Evolutionary conservation across 345 rosid species (phyloP).

Genomic region (Euclidium syriacum): DNA sequence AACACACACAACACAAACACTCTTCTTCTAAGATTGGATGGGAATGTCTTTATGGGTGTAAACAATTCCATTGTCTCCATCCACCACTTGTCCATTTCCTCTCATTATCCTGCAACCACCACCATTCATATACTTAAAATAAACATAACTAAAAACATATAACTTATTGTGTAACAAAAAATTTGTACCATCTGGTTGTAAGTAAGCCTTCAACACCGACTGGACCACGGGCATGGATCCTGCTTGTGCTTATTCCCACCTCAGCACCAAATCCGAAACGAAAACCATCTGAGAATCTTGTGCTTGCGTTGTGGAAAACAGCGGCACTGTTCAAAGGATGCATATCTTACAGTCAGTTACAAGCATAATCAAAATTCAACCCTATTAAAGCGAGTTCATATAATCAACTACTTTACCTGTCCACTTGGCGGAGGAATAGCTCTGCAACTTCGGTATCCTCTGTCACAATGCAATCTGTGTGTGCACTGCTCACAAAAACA

Average conservation of each 20-base stretch:
- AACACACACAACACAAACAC: not conserved
- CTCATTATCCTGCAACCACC: slow-evolving; percentile 71
- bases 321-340: slow-evolving; percentile 72
- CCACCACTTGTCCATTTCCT: slow-evolving; percentile 92
- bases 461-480: slow-evolving; percentile 87
- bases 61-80: slow-evolving; percentile 70
- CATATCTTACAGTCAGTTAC: slow-evolving; percentile 6
- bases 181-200: slow-evolving; percentile 91
- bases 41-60: slow-evolving; percentile 73
- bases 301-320: slow-evolving; percentile 97
- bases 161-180: not conserved
- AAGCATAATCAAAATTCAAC: not conserved
- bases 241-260: slow-evolving; percentile 97
- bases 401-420: slow-evolving; percentile 45
- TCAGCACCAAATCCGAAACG: slow-evolving; percentile 98
- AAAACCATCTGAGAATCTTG: slow-evolving; percentile 96
- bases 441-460: slow-evolving; percentile 73
- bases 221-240: slow-evolving; percentile 99
- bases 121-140: not conserved
- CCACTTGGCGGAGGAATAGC: slow-evolving; percentile 72
- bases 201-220: slow-evolving; percentile 96
- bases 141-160: not conserved
- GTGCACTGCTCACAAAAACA: slow-evolving; percentile 56
- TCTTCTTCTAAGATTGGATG: slow-evolving; percentile 19
- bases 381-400: not conserved